A percentile compares a stretch with the other conserved stretches of the same genome.
These are phyloP conservation scores for Lasiodiplodia citricola DNA, from an alignment of 2,329 filamentous ascomycete species.

Conservation along the genomic window DNA sequence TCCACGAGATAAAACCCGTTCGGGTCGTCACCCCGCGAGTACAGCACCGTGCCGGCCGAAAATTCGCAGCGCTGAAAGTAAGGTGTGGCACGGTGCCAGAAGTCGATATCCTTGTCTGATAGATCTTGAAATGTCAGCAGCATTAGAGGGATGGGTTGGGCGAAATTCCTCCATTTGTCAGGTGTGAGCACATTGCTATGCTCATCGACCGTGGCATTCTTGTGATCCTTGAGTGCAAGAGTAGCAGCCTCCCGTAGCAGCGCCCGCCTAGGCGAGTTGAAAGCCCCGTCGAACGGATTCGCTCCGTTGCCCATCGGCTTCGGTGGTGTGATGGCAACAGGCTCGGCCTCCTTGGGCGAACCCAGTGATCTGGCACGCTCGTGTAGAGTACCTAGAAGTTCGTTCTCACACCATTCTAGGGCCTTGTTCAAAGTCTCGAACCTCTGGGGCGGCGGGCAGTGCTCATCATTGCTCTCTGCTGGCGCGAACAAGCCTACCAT, in stretches of 20 bases:
- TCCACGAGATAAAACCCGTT: slow-evolving; percentile 91
- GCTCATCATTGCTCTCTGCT: slow-evolving; percentile 70
- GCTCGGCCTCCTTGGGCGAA: slow-evolving; percentile 51
- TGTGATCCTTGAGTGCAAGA: slow-evolving; percentile 66
- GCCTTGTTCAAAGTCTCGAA: slow-evolving; percentile 92
- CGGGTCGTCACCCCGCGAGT: slow-evolving; percentile 74
- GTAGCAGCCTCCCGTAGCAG: slow-evolving; percentile 83
- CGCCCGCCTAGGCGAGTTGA: slow-evolving; percentile 78
- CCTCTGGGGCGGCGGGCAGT: slow-evolving; percentile 60
- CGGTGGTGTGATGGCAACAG: slow-evolving; percentile 38
- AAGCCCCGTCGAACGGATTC: slow-evolving; percentile 56
- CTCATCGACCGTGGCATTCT: slow-evolving; percentile 27
- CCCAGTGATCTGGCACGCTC: slow-evolving; percentile 41
- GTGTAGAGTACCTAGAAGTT: slow-evolving; percentile 73
- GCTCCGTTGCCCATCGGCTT: slow-evolving; percentile 32
- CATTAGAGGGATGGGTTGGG: slow-evolving; percentile 87
- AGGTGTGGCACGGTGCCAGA: slow-evolving; percentile 81
- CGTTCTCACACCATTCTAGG: slow-evolving; percentile 92
- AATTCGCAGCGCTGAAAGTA: slow-evolving; percentile 78
- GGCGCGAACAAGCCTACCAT: slow-evolving; percentile 79
- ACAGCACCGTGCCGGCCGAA: slow-evolving; percentile 73
- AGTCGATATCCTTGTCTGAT: slow-evolving; percentile 86
- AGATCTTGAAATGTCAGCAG: slow-evolving; percentile 94
- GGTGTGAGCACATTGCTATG: slow-evolving; percentile 53
- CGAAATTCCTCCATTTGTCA: slow-evolving; percentile 81